These are phyloP conservation scores for Starmerella tilneyi DNA, from an alignment of 805 yeast genomes.

Conservation along the genomic window DNA sequence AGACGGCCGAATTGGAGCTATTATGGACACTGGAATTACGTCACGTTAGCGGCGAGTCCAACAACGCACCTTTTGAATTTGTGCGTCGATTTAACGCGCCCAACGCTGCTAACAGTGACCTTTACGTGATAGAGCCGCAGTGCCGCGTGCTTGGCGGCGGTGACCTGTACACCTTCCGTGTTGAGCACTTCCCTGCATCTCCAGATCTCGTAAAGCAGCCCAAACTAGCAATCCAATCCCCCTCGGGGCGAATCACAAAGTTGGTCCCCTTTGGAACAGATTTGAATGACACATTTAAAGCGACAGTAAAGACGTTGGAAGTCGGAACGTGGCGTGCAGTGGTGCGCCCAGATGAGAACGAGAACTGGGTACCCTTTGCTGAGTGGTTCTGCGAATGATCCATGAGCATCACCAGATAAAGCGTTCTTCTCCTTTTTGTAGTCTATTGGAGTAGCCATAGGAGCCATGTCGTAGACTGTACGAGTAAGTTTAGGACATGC, in stretches of 20 bases:
- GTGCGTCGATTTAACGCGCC: conserved; percentile 65
- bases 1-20: conserved; percentile 44
- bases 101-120: conserved; percentile 56
- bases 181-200: conserved; percentile 39
- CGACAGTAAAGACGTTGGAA: conserved; percentile 55
- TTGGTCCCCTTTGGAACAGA: conserved; percentile 36
- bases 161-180: conserved; percentile 52
- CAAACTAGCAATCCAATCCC: conserved; percentile 66
- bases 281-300: conserved; percentile 40
- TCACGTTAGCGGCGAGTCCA: conserved; percentile 51
- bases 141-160: conserved; percentile 47
- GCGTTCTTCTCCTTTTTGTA: not conserved
- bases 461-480: too few species aligned
- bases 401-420: not conserved
- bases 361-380: conserved; percentile 79
- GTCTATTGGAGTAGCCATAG: too few species aligned
- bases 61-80: conserved; percentile 47
- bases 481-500: too few species aligned
- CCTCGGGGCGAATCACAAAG: conserved; percentile 67
- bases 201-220: conserved; percentile 22
- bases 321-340: conserved; percentile 75
- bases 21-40: conserved; percentile 64
- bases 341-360: conserved; percentile 64
- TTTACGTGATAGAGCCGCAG: conserved; percentile 81
- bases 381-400: conserved; percentile 50